Evolutionary conservation across 2,329 filamentous ascomycete species (phyloP).

Genomic region (Colletotrichum plurivorum): DNA sequence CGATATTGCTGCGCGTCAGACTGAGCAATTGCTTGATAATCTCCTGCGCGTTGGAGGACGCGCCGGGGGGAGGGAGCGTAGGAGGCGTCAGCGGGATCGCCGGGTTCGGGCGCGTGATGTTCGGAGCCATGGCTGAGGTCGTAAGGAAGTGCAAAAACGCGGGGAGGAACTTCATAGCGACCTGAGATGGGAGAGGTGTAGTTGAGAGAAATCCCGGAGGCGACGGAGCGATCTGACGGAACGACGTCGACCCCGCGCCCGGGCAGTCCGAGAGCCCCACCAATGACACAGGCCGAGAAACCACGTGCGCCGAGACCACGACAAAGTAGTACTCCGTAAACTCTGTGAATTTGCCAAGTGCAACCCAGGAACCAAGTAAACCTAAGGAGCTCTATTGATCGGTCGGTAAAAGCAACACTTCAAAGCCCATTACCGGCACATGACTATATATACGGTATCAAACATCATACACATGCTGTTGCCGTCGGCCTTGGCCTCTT

Average conservation of each 20-base stretch:
- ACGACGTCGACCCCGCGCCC: constrained; percentile 7
- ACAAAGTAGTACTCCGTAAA: not conserved
- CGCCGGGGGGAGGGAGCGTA: constrained; percentile 53
- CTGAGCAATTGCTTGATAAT: constrained; percentile 54
- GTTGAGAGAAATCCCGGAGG: not conserved
- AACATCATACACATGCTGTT: constrained; percentile 35
- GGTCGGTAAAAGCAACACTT: constrained; percentile 15
- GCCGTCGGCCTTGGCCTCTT: constrained; percentile 11
- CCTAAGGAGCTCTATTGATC: constrained; percentile 22
- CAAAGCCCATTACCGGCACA: constrained; percentile 16
- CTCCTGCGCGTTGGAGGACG: constrained; percentile 50
- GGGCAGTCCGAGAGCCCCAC: not conserved
- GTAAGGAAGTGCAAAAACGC: not conserved
- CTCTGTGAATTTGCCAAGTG: not conserved
- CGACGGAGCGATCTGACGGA: not conserved
- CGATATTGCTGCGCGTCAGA: constrained; percentile 49
- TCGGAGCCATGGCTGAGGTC: constrained; percentile 40
- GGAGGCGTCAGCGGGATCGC: constrained; percentile 49
- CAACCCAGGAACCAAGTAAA: not conserved
- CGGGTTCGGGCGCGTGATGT: constrained; percentile 51
- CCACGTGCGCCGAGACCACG: not conserved
- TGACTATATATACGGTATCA: constrained; percentile 34
- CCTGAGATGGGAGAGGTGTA: not conserved
- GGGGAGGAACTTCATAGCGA: not conserved
- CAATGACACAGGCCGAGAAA: constrained; percentile 14